Evolutionary conservation across 2,329 filamentous ascomycete species (phyloP), one percentile per base, ranked within the genome.

Genomic region (Domatiomyces catenatus): DNA sequence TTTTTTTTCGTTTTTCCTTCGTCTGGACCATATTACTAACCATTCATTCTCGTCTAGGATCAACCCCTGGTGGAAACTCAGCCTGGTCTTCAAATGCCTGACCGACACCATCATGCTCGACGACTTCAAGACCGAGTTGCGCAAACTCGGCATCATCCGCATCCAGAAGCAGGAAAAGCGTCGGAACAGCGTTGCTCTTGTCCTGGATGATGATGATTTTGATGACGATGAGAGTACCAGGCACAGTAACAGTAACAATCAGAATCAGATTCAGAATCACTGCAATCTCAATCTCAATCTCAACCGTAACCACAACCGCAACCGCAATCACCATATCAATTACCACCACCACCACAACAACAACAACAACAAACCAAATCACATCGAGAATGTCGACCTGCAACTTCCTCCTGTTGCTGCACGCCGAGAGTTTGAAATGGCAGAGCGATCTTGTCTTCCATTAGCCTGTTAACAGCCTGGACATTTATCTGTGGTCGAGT

Each of bases 51-150:
- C 18, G 19, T 12, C 10, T 28, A 57, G 55, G 2, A 75, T 81
- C 57, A 79, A 81, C 58, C 79, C 79, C 0, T 82, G 80, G 61
- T 82, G 79, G 79, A 79, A 70, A 48, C 43, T 60, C 26, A 72
- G 75, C 0, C 77, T 80, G 45, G 73, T 81, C 19, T 81, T 81
- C 70, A 83, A 83, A 64, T 83, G 80, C 54, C 70, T 83, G 46
- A 81, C 79, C 18, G 80, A 83, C 59, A 78, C 75, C 0, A 77
- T 83, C 48, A 73, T 83, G 48, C 72, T 83, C 8, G 80, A 83
- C 59, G 80, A 83, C 47, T 83, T 83, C 71, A 82, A 82, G 59
- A 80, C 78, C 2, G 71, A 60, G 47, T 46, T 60, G 47, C 58
- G 59, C 52, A 53, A 56, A 15, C 46, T 60, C 10, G 56, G 56